Percentiles rank a stretch among this genome's conserved stretches.
phyloP scores from a whole-genome alignment of 305 asterid genomes.

The Solanum hybrid region DNA sequence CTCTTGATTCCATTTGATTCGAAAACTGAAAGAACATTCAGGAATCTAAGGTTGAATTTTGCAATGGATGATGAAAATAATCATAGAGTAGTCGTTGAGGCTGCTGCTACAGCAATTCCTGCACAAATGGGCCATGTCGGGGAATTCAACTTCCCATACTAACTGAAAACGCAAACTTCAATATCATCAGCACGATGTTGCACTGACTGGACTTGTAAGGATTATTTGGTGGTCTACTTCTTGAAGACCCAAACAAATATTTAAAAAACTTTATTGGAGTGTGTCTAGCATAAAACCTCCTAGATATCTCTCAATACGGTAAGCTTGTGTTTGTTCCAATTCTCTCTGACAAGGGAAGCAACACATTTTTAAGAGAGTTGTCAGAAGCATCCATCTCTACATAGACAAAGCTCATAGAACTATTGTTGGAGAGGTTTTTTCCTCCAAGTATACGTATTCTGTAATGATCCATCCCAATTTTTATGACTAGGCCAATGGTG shows the following conservation, averaged over 20 bases:
- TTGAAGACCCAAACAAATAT: background rate
- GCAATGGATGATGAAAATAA: background rate
- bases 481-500: background rate
- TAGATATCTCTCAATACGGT: background rate
- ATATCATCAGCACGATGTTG: background rate
- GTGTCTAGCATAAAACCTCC: background rate
- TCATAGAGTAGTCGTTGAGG: background rate
- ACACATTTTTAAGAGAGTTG: background rate
- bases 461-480: background rate
- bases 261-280: background rate
- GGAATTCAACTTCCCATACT: background rate
- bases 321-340: background rate
- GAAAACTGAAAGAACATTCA: background rate
- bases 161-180: background rate
- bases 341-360: background rate
- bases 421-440: background rate
- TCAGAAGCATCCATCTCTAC: background rate
- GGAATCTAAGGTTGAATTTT: background rate
- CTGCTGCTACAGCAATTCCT: background rate
- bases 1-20: background rate
- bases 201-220: background rate
- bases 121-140: background rate
- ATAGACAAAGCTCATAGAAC: background rate
- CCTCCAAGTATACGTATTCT: background rate
- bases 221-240: background rate